A percentile compares a stretch with the other conserved stretches of the same genome.
Conservation (phyloP, 2,329 filamentous ascomycete genomes). For the Ophioceras dolichostomum region DNA sequence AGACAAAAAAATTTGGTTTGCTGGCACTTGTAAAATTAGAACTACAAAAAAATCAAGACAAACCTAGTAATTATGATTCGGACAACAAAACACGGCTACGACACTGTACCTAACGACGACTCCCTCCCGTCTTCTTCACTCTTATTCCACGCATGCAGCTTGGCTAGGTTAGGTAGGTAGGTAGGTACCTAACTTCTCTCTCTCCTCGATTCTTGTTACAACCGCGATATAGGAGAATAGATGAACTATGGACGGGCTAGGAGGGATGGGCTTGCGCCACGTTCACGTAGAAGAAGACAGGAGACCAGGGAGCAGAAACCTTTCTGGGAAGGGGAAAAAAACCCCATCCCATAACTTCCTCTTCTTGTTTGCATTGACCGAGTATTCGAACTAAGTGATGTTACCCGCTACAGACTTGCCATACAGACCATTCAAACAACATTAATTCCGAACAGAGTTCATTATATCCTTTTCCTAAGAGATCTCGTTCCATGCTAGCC, state of each 20-base stretch:
- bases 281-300: too few relatives aligned
- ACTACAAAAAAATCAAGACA: background rate
- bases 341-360: too few relatives aligned
- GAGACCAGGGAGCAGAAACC: too few relatives aligned
- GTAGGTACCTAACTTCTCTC: too few relatives aligned
- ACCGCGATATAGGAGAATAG: background rate
- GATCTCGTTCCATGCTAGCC: background rate
- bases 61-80: background rate
- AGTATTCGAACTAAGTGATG: too few relatives aligned
- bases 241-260: background rate
- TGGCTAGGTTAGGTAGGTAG: too few relatives aligned
- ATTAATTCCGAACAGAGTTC: background rate
- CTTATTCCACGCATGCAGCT: background rate
- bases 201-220: background rate
- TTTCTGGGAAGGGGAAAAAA: too few relatives aligned
- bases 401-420: too few relatives aligned
- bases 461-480: background rate
- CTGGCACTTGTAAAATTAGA: background rate
- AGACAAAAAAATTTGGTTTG: conserved; percentile 1
- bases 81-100: too few relatives aligned
- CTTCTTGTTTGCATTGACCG: too few relatives aligned
- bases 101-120: background rate
- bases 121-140: background rate
- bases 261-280: too few relatives aligned
- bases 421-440: too few relatives aligned